A percentile compares a stretch with the other conserved stretches of the same genome.
phyloP scores from a whole-genome alignment of 805 yeast species.

The Starmerella bombi region DNA sequence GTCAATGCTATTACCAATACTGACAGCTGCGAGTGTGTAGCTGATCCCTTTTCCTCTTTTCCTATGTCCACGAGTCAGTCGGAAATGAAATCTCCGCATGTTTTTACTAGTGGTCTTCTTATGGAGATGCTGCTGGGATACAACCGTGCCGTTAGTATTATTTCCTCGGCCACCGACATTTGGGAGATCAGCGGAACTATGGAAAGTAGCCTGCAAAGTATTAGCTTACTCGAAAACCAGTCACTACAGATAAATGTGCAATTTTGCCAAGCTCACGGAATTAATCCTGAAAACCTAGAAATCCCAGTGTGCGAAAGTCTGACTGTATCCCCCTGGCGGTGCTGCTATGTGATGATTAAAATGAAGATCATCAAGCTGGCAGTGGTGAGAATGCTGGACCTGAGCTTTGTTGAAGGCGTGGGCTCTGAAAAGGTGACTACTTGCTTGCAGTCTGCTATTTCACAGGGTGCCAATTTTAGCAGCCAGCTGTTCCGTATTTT shows the following conservation, averaged over 20 bases:
- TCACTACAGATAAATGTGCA: constrained; percentile 1
- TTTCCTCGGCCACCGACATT: constrained; percentile 1
- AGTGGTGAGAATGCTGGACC: constrained; percentile 5
- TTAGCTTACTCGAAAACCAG: constrained; percentile 4
- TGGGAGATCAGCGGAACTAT: constrained; percentile 7
- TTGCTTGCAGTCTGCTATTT: constrained; percentile 1
- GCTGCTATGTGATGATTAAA: constrained; percentile 7
- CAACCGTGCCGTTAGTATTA: constrained; percentile 1
- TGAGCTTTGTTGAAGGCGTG: background rate
- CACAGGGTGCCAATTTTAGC: constrained; percentile 7
- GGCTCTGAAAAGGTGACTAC: background rate
- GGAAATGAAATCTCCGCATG: background rate
- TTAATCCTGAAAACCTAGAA: background rate
- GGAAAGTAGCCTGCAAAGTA: constrained; percentile 3
- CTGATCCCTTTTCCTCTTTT: background rate
- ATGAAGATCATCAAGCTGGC: constrained; percentile 9
- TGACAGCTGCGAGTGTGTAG: background rate
- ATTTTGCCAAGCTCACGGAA: constrained; percentile 2
- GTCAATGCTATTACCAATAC: background rate
- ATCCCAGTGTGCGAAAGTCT: constrained; percentile 8
- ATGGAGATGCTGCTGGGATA: constrained; percentile 7
- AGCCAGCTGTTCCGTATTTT: constrained; percentile 14
- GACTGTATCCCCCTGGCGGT: constrained; percentile 4
- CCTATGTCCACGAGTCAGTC: background rate
- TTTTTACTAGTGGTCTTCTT: constrained; percentile 5